Base-by-base conservation (phyloP, 192 early-diverging fungal species). In the Backusella liffmaniae region DNA sequence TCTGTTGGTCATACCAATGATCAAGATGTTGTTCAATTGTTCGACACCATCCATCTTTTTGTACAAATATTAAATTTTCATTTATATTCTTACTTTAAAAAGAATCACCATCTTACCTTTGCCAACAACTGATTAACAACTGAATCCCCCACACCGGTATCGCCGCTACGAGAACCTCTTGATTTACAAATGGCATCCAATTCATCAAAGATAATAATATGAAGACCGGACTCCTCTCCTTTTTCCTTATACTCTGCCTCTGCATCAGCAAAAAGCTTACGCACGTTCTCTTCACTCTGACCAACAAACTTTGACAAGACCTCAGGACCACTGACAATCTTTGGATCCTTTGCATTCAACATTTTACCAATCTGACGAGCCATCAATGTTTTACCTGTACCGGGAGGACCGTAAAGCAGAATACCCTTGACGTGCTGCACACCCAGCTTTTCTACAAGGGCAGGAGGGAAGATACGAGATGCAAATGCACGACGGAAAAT, bases 151-250 rank as follows among this genome's bases (percentile, higher is more conserved):
- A 96, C 95, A 66, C 98, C 98, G 0, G 98, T 98, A 67, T 91
- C 90, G 81, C 96, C 96, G 76, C 92, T 94, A 66, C 90, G 94
- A 53, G 91, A 89, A 30, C 98, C 98, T 82, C 97, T 94, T 80
- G 98, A 97, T 80, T 96, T 96, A 86, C 98, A 99, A 76, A 99
- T 98, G 18, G 97, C 97, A 82, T 99, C 98, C 80, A 99, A 87
- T 85, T 99, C 98, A 82, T 99, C 98, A 83, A 98, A 97, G 72
- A 99, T 99, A 76, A 99, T 98, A 78, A 99, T 98, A 74, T 99
- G 97, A 62, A 98, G 85, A 49, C 88, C 87, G 66, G 93, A 95
- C 62, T 97, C 94, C 62, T 98, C 96, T 41, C 94, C 96, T 72
- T 93, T 90, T 62, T 89, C 90, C 79, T 96, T 95, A 87, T 97